Conservation (phyloP, 495 filamentous ascomycete genomes). For the Melanomma pulvis-pyrius region DNA sequence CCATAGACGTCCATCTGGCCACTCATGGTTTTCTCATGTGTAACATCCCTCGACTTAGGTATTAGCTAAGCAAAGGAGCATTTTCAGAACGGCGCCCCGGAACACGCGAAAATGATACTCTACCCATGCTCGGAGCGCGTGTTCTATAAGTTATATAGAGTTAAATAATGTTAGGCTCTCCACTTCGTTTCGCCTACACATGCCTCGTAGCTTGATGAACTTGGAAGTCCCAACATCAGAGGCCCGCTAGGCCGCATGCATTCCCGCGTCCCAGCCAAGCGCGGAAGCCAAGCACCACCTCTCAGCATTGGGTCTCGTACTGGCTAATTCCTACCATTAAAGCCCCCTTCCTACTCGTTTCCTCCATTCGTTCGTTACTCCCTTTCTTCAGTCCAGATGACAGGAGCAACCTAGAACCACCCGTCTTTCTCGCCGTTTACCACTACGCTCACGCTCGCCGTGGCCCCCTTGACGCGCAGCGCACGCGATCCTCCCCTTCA, state of each 20-base stretch:
- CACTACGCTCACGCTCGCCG: not conserved
- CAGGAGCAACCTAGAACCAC: not conserved
- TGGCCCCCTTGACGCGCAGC: constrained; percentile 5
- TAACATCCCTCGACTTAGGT: no score
- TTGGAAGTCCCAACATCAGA: not conserved
- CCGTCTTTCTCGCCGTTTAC: not conserved
- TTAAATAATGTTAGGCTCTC: no score
- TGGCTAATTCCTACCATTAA: not conserved
- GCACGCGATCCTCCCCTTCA: constrained; percentile 5
- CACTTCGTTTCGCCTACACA: no score
- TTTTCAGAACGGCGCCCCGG: no score
- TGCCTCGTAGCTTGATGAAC: no score
- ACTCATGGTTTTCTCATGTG: not conserved
- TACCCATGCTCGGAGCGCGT: no score
- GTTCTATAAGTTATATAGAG: no score
- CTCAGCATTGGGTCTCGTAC: not conserved
- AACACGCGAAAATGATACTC: no score
- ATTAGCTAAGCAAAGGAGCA: not conserved
- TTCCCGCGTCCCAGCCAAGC: constrained; percentile 14
- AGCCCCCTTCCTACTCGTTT: not conserved
- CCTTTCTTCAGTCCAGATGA: constrained; percentile 6
- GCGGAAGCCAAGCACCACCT: not conserved
- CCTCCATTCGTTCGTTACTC: not conserved
- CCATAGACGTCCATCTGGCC: not conserved
- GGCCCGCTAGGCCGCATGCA: constrained; percentile 3